Base-by-base conservation (phyloP, 345 rosid genomes). In the Punica granatum region DNA sequence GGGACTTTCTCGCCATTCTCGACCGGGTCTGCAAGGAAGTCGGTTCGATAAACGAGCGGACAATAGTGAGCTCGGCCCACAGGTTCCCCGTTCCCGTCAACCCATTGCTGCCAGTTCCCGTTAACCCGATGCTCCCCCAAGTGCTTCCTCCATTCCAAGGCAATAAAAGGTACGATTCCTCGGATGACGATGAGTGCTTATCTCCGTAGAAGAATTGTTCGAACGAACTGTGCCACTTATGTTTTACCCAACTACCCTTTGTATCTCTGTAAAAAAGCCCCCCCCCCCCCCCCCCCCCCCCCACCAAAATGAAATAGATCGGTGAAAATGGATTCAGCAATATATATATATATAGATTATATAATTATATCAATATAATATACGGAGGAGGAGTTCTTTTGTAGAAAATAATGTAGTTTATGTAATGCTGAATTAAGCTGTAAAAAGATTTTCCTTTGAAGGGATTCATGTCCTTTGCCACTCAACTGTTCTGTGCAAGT, bases 1-100 rank as follows among this genome's bases (percentile, higher is more conserved):
- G 98, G 73, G 99, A 94, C 82, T 94, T 94, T 68, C 88, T 94
- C 3, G 76, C 83, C 0, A 76, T 89, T 66, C 90, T 94, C 10
- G 96, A 94, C 69, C 83, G 98, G 67, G 98, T 94, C 13, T 94
- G 99, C 88, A 89, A 90, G 70, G 99, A 94, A 81, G 98, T 89
- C 0, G 96, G 95, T 25, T 81, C 84, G 85, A 86, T 91, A 76
- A 91, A 91, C 56, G 98, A 91, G 74, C 81, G 92, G 68, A 91
- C 95, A 5, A 79, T 77, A 51, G 88, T 91, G 67, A 94, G 93
- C 75, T 88, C 92, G 64, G 98, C 90, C 58, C 86, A 89, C 69
- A 90, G 84, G 82, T 79, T 90, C 54, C 97, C 93, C 4, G 82
- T 89, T 48, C 97, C 92, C 0, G 82, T 91, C 74, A 91, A 91